Conservation (phyloP, 345 rosid species). For the Populus davidiana region DNA sequence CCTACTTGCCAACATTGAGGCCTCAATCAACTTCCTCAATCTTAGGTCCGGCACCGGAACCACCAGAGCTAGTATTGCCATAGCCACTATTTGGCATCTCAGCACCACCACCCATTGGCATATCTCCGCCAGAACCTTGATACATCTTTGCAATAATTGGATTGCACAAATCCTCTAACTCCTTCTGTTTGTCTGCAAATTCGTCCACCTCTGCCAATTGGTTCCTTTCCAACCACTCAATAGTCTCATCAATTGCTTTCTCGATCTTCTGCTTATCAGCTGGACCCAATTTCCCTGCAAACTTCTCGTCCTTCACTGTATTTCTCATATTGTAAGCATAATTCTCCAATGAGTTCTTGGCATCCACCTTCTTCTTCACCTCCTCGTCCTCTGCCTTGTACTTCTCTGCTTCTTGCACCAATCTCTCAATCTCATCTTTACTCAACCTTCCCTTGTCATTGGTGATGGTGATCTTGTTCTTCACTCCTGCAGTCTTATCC, state of each 20-base stretch:
- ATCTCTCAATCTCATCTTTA: conserved; percentile 16
- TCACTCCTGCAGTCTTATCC: conserved; percentile 22
- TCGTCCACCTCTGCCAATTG: conserved; percentile 21
- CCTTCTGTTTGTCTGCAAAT: conserved; percentile 19
- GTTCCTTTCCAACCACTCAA: conserved; percentile 24
- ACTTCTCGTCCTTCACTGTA: conserved; percentile 17
- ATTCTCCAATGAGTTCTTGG: conserved; percentile 15
- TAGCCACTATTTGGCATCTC: conserved; percentile 5
- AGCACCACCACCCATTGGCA: conserved; percentile 18
- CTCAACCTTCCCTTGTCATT: conserved; percentile 19
- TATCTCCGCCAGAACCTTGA: conserved; percentile 6
- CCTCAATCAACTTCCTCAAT: conserved; percentile 23
- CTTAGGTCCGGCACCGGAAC: conserved; percentile 20
- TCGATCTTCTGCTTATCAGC: conserved; percentile 19
- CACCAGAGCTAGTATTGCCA: not conserved
- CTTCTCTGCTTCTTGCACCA: conserved; percentile 23
- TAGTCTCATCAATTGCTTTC: conserved; percentile 21
- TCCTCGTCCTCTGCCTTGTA: conserved; percentile 21
- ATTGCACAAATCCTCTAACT: conserved; percentile 12
- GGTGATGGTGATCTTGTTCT: conserved; percentile 24
- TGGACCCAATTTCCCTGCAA: conserved; percentile 8
- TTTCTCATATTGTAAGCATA: conserved; percentile 19
- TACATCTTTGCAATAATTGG: conserved; percentile 16
- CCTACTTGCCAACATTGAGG: not conserved
- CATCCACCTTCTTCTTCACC: conserved; percentile 24